Base-by-base conservation (phyloP, 192 early-diverging fungal genomes). In the Coemansia biformis region DNA sequence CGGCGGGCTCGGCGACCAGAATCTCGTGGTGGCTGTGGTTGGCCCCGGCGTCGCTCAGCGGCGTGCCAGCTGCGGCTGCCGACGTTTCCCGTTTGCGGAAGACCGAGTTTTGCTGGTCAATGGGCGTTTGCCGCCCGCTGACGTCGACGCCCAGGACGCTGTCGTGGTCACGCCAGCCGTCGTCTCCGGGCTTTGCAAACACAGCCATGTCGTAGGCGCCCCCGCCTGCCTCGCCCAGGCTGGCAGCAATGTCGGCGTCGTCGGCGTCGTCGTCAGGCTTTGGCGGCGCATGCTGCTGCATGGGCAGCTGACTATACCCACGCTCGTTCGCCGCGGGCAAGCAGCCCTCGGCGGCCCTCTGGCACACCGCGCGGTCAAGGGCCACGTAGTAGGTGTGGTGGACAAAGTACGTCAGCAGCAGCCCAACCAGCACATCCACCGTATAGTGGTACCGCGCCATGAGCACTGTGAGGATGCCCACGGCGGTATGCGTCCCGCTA, bases 371-470 rank as follows among this genome's bases (percentile, higher is more conserved):
- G 5, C 36, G 43, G 13, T 54, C 70, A 0, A 78, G 59, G 5
- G 59, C 54, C n/a, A 59, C 63, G 40, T 79, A 82, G 49, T 85
- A 85, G 8, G 76, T 22, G 21, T 78, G 71, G 62, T 79, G 77
- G 15, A 75, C 58, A 9, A 72, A 53, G 36, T 73, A 78, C 5
- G 81, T 80, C 52, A 85, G 63, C 43, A 85, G 38, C 24, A 77
- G 31, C 3, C 73, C 81, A 18, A 83, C 36, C 18, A 83, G 37
- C 39, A 83, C 79, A 33, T 83, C 81, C n/a, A 81, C 60, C 1
- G 81, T 75, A 47, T 83, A 83, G 42, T 83, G 81, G 37, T 78
- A 78, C 8, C 71, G 74, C 12, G 70, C 79, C 42, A 80, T 36
- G 8, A 81, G 46, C 18, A 83, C 80, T 12, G 72, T 57, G 9